Evolutionary conservation across 495 filamentous ascomycete genomes (phyloP), one percentile per base, ranked within the genome.

Genomic region (Hyaloscypha hepaticicola): DNA sequence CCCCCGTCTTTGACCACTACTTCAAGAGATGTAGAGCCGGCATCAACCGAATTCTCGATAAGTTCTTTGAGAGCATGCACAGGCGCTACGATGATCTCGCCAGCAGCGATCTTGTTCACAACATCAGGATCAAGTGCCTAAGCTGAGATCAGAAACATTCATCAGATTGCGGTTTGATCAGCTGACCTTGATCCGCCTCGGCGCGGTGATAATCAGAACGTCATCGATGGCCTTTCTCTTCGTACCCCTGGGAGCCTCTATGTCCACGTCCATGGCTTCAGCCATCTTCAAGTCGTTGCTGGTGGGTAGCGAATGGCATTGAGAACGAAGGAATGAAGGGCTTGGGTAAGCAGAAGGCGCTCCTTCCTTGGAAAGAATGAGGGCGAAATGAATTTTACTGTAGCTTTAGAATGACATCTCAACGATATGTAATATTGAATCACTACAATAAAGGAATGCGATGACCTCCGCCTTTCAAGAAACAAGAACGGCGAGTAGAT

Each of bases 61-160:
- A 99, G 79, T 75, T 99, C 96, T 78, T 99, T 99, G 31, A 99
- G 77, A 22, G 96, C 96, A 73, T 99, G 92, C 64, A 98, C 93
- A 25, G 96, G 96, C 12, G 96, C 95, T 58, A 98, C 92, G 58
- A 99, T 98, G 66, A 98, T 99, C 73, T 99, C 96, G 19, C 96
- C 96, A n/a, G 96, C 96, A 8, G 96, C 96, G 69, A 99, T 99
- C 77, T 97, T 98, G 79, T 98, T 98, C 63, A 98, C 91, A 48
- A 99, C 96, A 80, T 97, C 92, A 72, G 90, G 89, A 73, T 97
- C 90, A 21, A 99, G 85, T 28, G 93, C 88, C 91, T 96, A 19
- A 6, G 19, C 65, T 51, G 38, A 31, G 14, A 22, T 65, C 52
- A 64, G 60, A 28, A 52, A 34, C 26, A 33, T 24, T 50, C 19